phyloP scores from a whole-genome alignment of 2,329 filamentous ascomycete genomes.

The Dothiorella sarmentorum region DNA sequence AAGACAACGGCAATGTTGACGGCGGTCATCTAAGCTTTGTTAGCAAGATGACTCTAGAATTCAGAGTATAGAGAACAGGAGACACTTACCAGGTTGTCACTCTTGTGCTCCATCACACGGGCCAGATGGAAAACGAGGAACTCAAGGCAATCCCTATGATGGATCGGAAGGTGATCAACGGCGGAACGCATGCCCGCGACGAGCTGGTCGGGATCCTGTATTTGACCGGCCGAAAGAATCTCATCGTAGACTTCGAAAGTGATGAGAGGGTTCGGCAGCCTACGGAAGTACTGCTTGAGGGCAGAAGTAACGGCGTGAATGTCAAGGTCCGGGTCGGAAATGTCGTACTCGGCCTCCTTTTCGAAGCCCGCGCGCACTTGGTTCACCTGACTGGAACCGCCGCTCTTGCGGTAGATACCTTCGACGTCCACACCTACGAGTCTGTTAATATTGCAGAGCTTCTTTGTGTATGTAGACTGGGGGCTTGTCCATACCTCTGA shows the following conservation, averaged over 20 bases:
- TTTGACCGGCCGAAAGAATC: constrained; percentile 72
- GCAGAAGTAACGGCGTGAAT: constrained; percentile 95
- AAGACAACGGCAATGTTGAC: constrained; percentile 97
- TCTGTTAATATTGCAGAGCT: constrained; percentile 16
- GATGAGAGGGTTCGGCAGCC: constrained; percentile 81
- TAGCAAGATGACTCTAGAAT: neutral
- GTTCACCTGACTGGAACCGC: constrained; percentile 87
- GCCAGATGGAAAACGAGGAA: constrained; percentile 92
- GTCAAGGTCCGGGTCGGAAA: constrained; percentile 88
- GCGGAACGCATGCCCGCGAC: constrained; percentile 64
- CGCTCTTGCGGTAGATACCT: constrained; percentile 96
- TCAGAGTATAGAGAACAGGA: neutral
- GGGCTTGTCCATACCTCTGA: constrained; percentile 60
- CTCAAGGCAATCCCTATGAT: constrained; percentile 85
- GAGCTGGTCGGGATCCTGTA: constrained; percentile 53
- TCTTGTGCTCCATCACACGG: constrained; percentile 76
- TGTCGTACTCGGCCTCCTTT: constrained; percentile 78
- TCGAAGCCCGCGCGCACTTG: constrained; percentile 89
- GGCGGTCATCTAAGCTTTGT: constrained; percentile 73
- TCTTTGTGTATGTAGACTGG: neutral
- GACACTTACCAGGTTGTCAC: constrained; percentile 73
- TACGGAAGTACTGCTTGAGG: constrained; percentile 96
- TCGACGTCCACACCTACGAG: constrained; percentile 77
- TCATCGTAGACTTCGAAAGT: constrained; percentile 91
- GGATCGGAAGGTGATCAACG: constrained; percentile 73